Base-by-base conservation (phyloP, 2,329 filamentous ascomycete species). In the Zalaria sp. region DNA sequence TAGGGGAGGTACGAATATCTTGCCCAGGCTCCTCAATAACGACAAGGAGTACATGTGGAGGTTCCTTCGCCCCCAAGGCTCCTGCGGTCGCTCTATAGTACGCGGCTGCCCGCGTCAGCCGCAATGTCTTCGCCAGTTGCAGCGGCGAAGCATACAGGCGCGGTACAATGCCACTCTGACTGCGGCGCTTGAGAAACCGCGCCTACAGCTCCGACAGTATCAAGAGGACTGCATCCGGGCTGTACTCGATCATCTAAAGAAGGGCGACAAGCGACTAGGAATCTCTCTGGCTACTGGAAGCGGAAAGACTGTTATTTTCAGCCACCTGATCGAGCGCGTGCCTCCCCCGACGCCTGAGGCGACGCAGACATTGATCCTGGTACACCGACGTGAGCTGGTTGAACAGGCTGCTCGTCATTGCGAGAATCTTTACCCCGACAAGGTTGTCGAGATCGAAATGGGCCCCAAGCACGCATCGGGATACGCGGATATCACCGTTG, bases 271-370 rank as follows among this genome's bases (percentile, higher is more conserved):
- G 51, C 73, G 87, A 10, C 65, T 93, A 2, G 87, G 86, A 0
- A 73, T 94, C 5, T 94, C 87, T 0, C 61, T 94, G 25, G 87
- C 87, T 2, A 94, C 87, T 3, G 87, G 87, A 1, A 79, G 83
- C 48, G 87, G 87, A 5, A 94, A 94, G 59, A 94, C 87, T 8
- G 83, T 98, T 56, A 88, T 98, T 52, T 98, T 98, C 65, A 96
- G 89, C 8, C 87, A 94, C 57, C 72, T 98, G 37, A 93, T 98
- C 47, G 78, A 84, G 53, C 81, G 83, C 44, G 69, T 96, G 39
- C 60, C 67, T 40, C 62, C 79, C 4, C 68, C 66, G 7, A 65
- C 68, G 40, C 58, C 71, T 27, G 57, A 64, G 46, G 81, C 80
- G 25, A 75, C 75, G 1, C 85, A 86, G 57, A 93, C 89, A 0